Conservation (phyloP, 495 filamentous ascomycete genomes). For the Penicillium canariense region DNA sequence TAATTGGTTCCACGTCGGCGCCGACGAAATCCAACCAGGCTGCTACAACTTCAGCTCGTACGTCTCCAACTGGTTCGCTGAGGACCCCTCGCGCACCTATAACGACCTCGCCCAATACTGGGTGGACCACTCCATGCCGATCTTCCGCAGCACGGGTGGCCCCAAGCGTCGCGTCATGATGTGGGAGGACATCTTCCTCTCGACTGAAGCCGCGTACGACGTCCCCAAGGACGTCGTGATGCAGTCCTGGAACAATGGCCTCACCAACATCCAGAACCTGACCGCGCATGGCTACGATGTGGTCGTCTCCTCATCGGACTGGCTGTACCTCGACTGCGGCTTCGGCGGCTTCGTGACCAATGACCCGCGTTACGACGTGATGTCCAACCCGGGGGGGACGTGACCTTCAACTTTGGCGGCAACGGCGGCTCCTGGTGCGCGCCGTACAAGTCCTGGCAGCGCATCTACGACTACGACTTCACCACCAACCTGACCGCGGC, state of each 20-base stretch:
- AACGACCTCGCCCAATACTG: conserved; percentile 54
- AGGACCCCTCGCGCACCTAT: conserved; percentile 50
- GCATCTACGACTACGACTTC: conserved; percentile 61
- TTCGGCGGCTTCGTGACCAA: conserved; percentile 53
- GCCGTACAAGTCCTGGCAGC: conserved; percentile 61
- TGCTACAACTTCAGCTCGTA: conserved; percentile 55
- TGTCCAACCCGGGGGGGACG: conserved; percentile 41
- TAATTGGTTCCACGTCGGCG: conserved; percentile 55
- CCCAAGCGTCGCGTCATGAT: conserved; percentile 49
- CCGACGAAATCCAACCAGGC: conserved; percentile 50
- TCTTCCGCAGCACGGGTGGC: conserved; percentile 39
- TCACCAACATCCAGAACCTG: conserved; percentile 50
- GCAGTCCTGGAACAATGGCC: conserved; percentile 56
- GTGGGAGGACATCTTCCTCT: conserved; percentile 55
- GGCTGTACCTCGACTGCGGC: conserved; percentile 58
- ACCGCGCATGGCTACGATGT: conserved; percentile 52
- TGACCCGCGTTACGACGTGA: conserved; percentile 52
- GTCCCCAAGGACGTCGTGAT: conserved; percentile 53
- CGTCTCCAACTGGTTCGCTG: conserved; percentile 46
- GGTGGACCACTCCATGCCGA: conserved; percentile 53
- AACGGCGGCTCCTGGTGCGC: conserved; percentile 57
- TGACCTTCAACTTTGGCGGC: conserved; percentile 55
- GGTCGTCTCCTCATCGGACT: conserved; percentile 53
- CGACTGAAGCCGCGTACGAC: conserved; percentile 38
- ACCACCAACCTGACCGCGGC: conserved; percentile 44